Conservation (phyloP, 129 eudicot species). For the Deinandra increscens region DNA sequence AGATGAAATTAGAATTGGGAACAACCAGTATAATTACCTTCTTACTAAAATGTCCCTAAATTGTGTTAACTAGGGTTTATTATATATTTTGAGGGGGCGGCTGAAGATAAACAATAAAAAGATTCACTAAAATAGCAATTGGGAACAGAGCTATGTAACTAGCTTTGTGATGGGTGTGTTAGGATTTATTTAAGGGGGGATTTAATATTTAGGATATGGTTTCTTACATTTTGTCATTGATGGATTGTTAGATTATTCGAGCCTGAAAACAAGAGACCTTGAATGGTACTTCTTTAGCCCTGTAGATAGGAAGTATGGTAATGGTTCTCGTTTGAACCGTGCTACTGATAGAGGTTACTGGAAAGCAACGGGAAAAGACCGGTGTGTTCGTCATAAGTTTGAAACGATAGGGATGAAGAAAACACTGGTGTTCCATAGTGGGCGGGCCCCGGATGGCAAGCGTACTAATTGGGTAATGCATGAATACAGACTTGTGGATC, state of each 20-base stretch:
- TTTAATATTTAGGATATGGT: background rate
- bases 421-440: slow-evolving; percentile 78
- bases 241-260: slow-evolving; percentile 51
- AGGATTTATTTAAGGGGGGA: background rate
- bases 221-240: slow-evolving; percentile 14
- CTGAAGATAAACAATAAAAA: background rate
- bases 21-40: background rate
- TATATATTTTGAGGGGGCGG: background rate
- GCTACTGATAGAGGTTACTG: slow-evolving; percentile 78
- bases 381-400: slow-evolving; percentile 56
- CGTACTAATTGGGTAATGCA: slow-evolving; percentile 95
- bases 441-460: slow-evolving; percentile 84
- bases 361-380: slow-evolving; percentile 87
- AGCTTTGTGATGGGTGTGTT: background rate
- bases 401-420: slow-evolving; percentile 78
- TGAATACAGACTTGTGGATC: slow-evolving; percentile 68
- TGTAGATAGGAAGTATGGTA: slow-evolving; percentile 68
- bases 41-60: slow-evolving; percentile 16
- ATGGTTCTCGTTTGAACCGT: slow-evolving; percentile 75
- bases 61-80: slow-evolving; percentile 1
- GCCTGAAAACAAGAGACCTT: slow-evolving; percentile 64
- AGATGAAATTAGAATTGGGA: slow-evolving; percentile 10
- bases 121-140: background rate
- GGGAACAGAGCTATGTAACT: background rate
- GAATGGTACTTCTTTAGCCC: slow-evolving; percentile 92